Evolutionary conservation across 495 filamentous ascomycete species (phyloP).

Genomic region (Pyronema domesticum): DNA sequence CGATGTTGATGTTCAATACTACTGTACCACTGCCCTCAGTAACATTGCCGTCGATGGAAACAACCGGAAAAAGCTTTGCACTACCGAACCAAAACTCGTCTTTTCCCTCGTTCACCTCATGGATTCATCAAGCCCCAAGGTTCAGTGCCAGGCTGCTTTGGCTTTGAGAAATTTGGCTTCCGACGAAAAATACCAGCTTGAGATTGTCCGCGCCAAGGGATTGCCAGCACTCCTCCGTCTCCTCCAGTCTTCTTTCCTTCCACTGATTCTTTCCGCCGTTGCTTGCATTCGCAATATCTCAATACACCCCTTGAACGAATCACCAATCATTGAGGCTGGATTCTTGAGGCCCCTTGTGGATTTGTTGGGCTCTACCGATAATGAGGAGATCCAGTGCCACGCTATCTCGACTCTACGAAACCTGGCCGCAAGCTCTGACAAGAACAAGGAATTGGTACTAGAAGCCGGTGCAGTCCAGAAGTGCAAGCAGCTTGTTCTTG

Average conservation of each 20-base stretch:
- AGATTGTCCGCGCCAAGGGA: conserved; percentile 80
- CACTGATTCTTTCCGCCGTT: conserved; percentile 88
- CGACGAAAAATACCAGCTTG: conserved; percentile 95
- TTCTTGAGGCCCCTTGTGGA: conserved; percentile 89
- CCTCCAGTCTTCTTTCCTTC: conserved; percentile 84
- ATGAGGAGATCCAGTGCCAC: conserved; percentile 97
- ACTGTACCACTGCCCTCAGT: conserved; percentile 94
- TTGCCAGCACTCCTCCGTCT: conserved; percentile 70
- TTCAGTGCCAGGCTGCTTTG: conserved; percentile 91
- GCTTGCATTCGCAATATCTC: conserved; percentile 98
- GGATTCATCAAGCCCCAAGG: conserved; percentile 92
- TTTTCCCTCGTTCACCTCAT: conserved; percentile 88
- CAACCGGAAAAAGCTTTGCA: conserved; percentile 77
- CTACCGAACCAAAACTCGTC: conserved; percentile 73
- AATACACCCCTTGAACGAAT: conserved; percentile 96
- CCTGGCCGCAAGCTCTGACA: conserved; percentile 85
- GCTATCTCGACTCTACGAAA: conserved; percentile 95
- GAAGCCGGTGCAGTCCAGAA: conserved; percentile 96
- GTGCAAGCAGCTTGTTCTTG: conserved; percentile 88
- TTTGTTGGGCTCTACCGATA: conserved; percentile 82
- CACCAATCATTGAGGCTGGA: conserved; percentile 95
- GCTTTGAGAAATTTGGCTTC: conserved; percentile 90
- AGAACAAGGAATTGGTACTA: conserved; percentile 88
- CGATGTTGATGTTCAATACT: conserved; percentile 97
- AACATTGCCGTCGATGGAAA: conserved; percentile 91